Percentiles rank a stretch among this genome's conserved stretches.
These are phyloP conservation scores for Anisogramma anomala DNA, from an alignment of 2,329 filamentous ascomycete species.

Conservation along the genomic window DNA sequence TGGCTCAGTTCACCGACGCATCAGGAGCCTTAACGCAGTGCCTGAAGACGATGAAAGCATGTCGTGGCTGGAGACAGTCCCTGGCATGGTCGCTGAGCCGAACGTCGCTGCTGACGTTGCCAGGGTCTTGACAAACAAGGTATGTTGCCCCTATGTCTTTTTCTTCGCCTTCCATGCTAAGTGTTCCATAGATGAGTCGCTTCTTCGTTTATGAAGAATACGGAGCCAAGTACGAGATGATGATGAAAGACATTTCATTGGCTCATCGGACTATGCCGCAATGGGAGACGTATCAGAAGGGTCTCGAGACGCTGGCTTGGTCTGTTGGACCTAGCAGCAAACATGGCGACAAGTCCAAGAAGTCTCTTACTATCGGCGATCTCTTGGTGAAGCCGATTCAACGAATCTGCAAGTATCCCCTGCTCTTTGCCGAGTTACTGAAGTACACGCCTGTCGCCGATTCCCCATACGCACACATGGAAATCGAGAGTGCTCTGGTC, in stretches of 20 bases:
- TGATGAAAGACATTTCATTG: slow-evolving; percentile 65
- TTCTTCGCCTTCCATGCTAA: not conserved
- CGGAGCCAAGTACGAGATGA: slow-evolving; percentile 75
- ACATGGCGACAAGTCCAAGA: slow-evolving; percentile 51
- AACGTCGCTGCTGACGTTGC: slow-evolving; percentile 49
- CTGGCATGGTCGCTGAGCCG: slow-evolving; percentile 46
- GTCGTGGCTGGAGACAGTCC: slow-evolving; percentile 33
- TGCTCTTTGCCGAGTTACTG: slow-evolving; percentile 74
- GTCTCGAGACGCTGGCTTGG: slow-evolving; percentile 71
- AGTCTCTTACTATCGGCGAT: slow-evolving; percentile 72
- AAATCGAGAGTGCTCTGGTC: slow-evolving; percentile 62
- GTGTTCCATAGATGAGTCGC: slow-evolving; percentile 50
- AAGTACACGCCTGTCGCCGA: slow-evolving; percentile 76
- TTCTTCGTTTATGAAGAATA: slow-evolving; percentile 91
- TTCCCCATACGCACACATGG: slow-evolving; percentile 70
- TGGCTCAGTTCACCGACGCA: slow-evolving; percentile 30
- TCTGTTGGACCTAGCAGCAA: slow-evolving; percentile 60
- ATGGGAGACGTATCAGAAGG: slow-evolving; percentile 73
- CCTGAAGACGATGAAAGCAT: slow-evolving; percentile 29
- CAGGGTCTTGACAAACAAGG: slow-evolving; percentile 48
- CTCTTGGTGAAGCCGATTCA: slow-evolving; percentile 94
- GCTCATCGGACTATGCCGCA: slow-evolving; percentile 56
- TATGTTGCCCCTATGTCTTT: slow-evolving; percentile 17
- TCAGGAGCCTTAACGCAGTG: slow-evolving; percentile 36
- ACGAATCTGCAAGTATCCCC: slow-evolving; percentile 78